Percentiles rank a stretch among this genome's conserved stretches.
phyloP scores from a whole-genome alignment of 768 basidiomycete species.

The Daedaleopsis nitida region DNA sequence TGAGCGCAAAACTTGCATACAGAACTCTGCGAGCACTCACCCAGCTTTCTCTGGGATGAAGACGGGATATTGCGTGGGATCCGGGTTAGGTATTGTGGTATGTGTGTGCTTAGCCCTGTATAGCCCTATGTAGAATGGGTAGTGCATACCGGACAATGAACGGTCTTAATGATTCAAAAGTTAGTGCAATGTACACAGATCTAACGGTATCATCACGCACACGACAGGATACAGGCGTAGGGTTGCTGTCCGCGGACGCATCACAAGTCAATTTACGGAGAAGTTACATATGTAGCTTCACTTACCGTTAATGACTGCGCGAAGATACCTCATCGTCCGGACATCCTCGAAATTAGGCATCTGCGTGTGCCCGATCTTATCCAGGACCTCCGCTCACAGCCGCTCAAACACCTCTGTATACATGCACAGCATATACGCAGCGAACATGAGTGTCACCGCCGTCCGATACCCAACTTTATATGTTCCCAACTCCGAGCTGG shows the following conservation, averaged over 20 bases:
- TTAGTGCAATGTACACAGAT: neutral
- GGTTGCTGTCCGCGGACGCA: constrained; percentile 36
- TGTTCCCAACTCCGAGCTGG: no score
- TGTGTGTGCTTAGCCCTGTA: neutral
- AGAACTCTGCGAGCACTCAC: constrained; percentile 25
- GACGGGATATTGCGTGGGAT: constrained; percentile 28
- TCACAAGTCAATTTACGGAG: neutral
- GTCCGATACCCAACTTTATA: constrained; percentile 28
- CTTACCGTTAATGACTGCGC: constrained; percentile 39
- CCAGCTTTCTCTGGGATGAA: constrained; percentile 29
- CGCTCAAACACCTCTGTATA: constrained; percentile 33
- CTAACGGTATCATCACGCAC: constrained; percentile 18
- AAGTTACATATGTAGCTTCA: neutral
- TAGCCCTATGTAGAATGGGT: no score
- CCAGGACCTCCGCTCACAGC: constrained; percentile 37
- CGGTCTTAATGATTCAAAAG: constrained; percentile 18
- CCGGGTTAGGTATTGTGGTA: constrained; percentile 23
- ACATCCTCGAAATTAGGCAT: constrained; percentile 36
- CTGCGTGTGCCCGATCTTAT: constrained; percentile 28
- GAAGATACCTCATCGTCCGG: constrained; percentile 36
- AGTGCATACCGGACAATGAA: constrained; percentile 27
- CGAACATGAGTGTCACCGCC: constrained; percentile 34
- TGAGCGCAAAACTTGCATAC: no score
- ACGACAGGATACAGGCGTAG: constrained; percentile 41
- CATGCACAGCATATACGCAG: constrained; percentile 35